Evolutionary conservation across 2,329 filamentous ascomycete species (phyloP), one percentile per base, ranked within the genome.

Genomic region (Fusarium ambrosium): DNA sequence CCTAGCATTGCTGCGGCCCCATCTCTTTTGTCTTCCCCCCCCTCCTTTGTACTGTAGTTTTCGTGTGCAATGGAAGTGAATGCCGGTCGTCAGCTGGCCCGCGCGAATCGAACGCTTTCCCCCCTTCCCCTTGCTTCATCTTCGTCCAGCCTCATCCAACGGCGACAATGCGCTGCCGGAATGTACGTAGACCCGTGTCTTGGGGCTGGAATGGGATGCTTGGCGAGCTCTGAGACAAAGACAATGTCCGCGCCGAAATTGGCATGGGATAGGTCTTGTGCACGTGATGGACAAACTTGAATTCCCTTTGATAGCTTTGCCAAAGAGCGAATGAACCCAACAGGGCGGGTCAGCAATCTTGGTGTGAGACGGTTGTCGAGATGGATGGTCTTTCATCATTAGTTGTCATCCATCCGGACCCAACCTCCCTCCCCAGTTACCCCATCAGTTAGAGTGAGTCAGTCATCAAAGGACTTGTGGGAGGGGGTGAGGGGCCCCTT

Each of bases 131-230:
- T 22, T 34, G 13, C 22, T 32, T 58, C 51, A 22, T 68, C 68
- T 61, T 68, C 64, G 62, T 72, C 78, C 79, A 81, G 73, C 79
- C 81, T 81, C 79, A 62, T 74, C 72, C 77, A 75, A 75, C 74
- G 78, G 77, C 80, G 78, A 84, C 81, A 84, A 84, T 84, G 81
- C 67, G 32, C 55, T 75, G 18, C 63, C 72, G 72, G 72, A 75
- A 75, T 75, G 73, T 32, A 55, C 27, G 48, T 68, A 63, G 70
- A 71, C 60, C 60, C 36, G 41, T 62, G 66, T 71, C 70, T 73
- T 69, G 68, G 58, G 64, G 70, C 74, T 82, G 82, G 82, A 83
- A 83, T 82, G 82, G 82, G 82, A 82, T 83, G 81, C 67, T 73
- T 64, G 70, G 59, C 64, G 71, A 62, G 61, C 72, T 70, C 77